Conservation (phyloP, 2,329 filamentous ascomycete genomes). For the Botrytis tulipae region DNA sequence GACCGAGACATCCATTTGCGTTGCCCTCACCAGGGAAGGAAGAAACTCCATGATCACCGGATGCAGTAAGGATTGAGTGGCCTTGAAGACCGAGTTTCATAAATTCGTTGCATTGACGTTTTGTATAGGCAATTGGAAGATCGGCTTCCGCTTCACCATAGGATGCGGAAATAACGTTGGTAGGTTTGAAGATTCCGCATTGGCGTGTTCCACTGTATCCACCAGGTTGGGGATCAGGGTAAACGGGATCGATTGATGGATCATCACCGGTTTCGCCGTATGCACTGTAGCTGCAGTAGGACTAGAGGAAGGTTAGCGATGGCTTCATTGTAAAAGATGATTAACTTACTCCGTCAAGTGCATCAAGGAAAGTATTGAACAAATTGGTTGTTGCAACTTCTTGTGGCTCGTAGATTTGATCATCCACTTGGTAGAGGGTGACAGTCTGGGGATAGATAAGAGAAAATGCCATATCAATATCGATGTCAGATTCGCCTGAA, state of each 20-base stretch:
- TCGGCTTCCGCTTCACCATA: slow-evolving; percentile 68
- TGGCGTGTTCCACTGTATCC: slow-evolving; percentile 43
- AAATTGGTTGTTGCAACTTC: slow-evolving; percentile 30
- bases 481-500: slow-evolving; percentile 38
- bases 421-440: slow-evolving; percentile 35
- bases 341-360: slow-evolving; percentile 31
- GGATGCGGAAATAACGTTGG: slow-evolving; percentile 53
- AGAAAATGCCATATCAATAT: slow-evolving; percentile 39
- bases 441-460: slow-evolving; percentile 26
- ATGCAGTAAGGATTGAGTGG: slow-evolving; percentile 62
- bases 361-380: slow-evolving; percentile 38
- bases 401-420: slow-evolving; percentile 30
- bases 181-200: slow-evolving; percentile 28
- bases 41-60: slow-evolving; percentile 58
- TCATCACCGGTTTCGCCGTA: slow-evolving; percentile 44
- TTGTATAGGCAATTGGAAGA: slow-evolving; percentile 59
- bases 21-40: slow-evolving; percentile 59
- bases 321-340: neutral
- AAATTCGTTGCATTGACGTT: slow-evolving; percentile 61
- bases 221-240: slow-evolving; percentile 42
- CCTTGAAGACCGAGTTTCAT: slow-evolving; percentile 66
- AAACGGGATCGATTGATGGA: slow-evolving; percentile 44
- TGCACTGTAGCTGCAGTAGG: slow-evolving; percentile 47
- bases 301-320: slow-evolving; percentile 22
- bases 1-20: slow-evolving; percentile 46